Evolutionary conservation across 2,329 filamentous ascomycete genomes (phyloP).

Genomic region (Sarocladium brachiariae): DNA sequence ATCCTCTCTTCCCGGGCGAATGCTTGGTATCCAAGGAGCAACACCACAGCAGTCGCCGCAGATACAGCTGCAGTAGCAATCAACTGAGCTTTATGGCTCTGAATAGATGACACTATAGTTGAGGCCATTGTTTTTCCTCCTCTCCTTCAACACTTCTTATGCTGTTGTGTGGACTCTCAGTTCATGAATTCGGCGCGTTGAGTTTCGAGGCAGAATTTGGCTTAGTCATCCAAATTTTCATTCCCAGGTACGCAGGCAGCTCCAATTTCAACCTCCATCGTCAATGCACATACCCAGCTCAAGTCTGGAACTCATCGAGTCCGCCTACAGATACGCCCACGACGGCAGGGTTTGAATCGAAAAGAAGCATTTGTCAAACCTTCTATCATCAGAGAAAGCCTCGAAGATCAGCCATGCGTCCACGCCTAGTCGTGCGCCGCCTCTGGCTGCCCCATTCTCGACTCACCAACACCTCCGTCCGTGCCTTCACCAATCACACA

Average conservation of each 20-base stretch:
- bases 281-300: too few relatives aligned
- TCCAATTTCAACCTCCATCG: too few relatives aligned
- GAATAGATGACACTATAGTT: slow-evolving; percentile 27
- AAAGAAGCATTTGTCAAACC: too few relatives aligned
- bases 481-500: slow-evolving; percentile 21
- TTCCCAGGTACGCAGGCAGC: neutral
- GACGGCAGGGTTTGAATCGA: too few relatives aligned
- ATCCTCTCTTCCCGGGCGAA: slow-evolving; percentile 49
- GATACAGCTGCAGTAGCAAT: slow-evolving; percentile 63
- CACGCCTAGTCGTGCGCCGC: slow-evolving; percentile 30
- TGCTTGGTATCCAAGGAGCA: slow-evolving; percentile 56
- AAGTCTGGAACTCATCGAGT: neutral
- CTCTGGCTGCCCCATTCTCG: slow-evolving; percentile 17
- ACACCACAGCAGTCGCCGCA: slow-evolving; percentile 51
- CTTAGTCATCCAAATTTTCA: slow-evolving; percentile 13
- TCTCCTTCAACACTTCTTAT: neutral
- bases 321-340: too few relatives aligned
- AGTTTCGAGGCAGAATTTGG: neutral
- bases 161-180: neutral
- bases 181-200: neutral
- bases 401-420: slow-evolving; percentile 26
- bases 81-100: slow-evolving; percentile 50
- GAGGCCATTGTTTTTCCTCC: slow-evolving; percentile 30
- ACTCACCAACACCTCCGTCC: slow-evolving; percentile 16
- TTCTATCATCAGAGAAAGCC: neutral